Conservation (phyloP, 2,329 filamentous ascomycete species). For the Aspergillus fischeri region DNA sequence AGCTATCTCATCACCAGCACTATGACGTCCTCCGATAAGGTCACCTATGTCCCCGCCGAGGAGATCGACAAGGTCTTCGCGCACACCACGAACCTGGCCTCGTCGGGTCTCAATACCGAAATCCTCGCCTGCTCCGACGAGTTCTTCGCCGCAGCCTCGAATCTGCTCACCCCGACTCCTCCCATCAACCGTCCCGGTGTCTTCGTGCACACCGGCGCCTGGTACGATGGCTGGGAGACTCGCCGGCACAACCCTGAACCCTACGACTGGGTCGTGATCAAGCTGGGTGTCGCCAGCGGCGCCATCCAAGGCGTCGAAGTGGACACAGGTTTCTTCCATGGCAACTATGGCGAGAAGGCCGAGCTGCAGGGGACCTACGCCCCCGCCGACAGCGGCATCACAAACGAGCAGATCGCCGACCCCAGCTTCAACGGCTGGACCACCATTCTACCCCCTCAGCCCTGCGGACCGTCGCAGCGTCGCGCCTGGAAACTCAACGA, state of each 20-base stretch:
- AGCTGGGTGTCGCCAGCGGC: slow-evolving; percentile 49
- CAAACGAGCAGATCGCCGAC: slow-evolving; percentile 29
- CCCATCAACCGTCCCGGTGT: slow-evolving; percentile 55
- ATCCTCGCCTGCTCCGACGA: slow-evolving; percentile 57
- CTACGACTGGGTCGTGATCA: slow-evolving; percentile 58
- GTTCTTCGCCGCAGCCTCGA: slow-evolving; percentile 57
- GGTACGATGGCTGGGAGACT: slow-evolving; percentile 65
- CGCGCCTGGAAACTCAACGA: slow-evolving; percentile 38
- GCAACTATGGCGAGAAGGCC: slow-evolving; percentile 44
- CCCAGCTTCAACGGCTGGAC: slow-evolving; percentile 35
- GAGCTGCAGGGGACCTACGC: slow-evolving; percentile 35
- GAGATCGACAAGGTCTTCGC: slow-evolving; percentile 54
- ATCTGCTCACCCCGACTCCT: slow-evolving; percentile 55
- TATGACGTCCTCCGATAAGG: slow-evolving; percentile 7
- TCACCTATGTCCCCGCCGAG: slow-evolving; percentile 37
- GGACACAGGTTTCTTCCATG: slow-evolving; percentile 43
- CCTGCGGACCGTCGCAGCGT: slow-evolving; percentile 40
- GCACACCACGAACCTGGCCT: slow-evolving; percentile 49
- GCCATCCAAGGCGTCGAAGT: slow-evolving; percentile 41
- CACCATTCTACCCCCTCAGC: slow-evolving; percentile 34
- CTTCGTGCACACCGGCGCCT: slow-evolving; percentile 58
- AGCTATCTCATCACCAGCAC: not conserved
- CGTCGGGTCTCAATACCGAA: slow-evolving; percentile 47
- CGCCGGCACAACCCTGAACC: slow-evolving; percentile 55
- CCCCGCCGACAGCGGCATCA: slow-evolving; percentile 15